phyloP scores from a whole-genome alignment of 257 asterid species.

The Jacaranda copaia region DNA sequence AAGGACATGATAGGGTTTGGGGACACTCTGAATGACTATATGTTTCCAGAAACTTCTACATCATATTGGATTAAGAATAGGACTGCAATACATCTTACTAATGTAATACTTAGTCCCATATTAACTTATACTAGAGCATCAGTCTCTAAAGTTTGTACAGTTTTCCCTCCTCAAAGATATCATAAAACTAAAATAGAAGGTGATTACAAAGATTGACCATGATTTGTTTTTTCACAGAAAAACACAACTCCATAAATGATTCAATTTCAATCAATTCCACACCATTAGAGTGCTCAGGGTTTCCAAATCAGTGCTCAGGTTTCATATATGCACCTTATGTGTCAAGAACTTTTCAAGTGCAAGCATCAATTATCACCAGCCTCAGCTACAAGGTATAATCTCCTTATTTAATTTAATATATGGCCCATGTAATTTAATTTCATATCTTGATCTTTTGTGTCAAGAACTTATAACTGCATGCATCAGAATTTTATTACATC shows the following conservation, averaged over 20 bases:
- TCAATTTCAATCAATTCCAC: constrained; percentile 4
- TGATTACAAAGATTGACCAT: constrained; percentile 15
- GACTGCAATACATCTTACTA: neutral
- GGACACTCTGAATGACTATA: constrained; percentile 3
- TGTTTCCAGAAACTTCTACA: neutral
- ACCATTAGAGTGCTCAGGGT: neutral
- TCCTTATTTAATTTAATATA: constrained; percentile 14
- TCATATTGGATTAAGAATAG: neutral
- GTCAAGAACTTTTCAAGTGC: too few relatives aligned
- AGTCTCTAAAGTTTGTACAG: constrained; percentile 2
- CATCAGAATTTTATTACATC: constrained; percentile 16
- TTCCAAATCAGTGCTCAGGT: neutral
- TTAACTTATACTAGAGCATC: constrained; percentile 5
- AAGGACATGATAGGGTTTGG: neutral
- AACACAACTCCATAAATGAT: neutral
- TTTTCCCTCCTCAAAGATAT: constrained; percentile 18
- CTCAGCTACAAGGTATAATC: neutral
- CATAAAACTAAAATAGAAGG: neutral
- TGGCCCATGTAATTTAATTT: neutral
- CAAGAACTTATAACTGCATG: constrained; percentile 20
- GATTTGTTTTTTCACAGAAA: neutral
- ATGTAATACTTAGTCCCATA: neutral
- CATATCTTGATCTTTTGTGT: neutral
- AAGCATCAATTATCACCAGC: constrained; percentile 1
- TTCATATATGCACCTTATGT: neutral